A percentile compares a stretch with the other conserved stretches of the same genome.
Evolutionary conservation across 2,329 filamentous ascomycete species (phyloP).

Genomic region (Ceratocystis alfenasii): DNA sequence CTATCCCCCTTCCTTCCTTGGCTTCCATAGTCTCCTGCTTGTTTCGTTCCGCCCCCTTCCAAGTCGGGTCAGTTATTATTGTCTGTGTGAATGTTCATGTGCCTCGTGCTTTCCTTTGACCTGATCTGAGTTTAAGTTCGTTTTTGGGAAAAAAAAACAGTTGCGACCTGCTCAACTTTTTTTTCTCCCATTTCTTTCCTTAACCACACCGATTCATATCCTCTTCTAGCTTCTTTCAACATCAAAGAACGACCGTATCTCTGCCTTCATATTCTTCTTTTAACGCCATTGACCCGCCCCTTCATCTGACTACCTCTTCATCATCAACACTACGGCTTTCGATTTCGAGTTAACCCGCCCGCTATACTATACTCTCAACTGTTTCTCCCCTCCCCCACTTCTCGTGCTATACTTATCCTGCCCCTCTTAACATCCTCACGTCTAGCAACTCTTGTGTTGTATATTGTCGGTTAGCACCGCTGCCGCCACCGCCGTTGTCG

Average conservation of each 20-base stretch:
- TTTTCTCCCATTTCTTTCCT: constrained; percentile 3
- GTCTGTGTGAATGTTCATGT: constrained; percentile 11
- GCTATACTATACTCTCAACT: constrained; percentile 15
- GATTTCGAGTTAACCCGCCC: not conserved
- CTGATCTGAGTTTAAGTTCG: constrained; percentile 9
- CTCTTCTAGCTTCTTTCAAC: not conserved
- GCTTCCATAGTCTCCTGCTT: constrained; percentile 12
- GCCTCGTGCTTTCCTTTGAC: constrained; percentile 9
- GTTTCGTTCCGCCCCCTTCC: constrained; percentile 15
- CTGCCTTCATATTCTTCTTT: constrained; percentile 2
- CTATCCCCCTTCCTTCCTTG: constrained; percentile 7
- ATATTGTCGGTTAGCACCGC: not conserved
- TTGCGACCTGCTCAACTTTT: constrained; percentile 5
- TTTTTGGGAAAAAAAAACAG: constrained; percentile 1
- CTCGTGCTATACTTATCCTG: constrained; percentile 12
- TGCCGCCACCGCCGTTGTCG: too few species aligned
- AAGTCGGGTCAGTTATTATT: constrained; percentile 17
- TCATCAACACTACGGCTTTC: not conserved
- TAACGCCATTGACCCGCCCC: not conserved
- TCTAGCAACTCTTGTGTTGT: not conserved
- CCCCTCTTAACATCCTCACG: constrained; percentile 1
- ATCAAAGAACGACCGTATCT: not conserved
- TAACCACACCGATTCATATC: constrained; percentile 2
- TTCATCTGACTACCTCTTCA: not conserved
- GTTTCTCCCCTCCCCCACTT: not conserved